Conservation (phyloP, 805 yeast genomes). For the Sugiyamaella qingdaonensis region DNA sequence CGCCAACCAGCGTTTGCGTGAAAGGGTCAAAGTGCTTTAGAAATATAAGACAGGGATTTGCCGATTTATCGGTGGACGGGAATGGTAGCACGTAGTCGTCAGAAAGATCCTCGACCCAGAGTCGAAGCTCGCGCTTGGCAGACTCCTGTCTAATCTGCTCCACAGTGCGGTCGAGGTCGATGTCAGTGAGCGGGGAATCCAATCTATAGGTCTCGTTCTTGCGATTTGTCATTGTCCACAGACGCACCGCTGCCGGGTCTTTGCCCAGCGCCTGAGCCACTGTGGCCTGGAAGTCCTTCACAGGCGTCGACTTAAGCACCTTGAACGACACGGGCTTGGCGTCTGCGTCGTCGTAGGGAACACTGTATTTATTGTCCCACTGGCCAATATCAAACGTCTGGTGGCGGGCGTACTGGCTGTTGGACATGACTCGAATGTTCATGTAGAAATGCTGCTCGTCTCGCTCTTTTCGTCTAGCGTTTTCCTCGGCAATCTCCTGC, state of each 20-base stretch:
- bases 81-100: conserved; percentile 1
- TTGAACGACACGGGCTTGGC: conserved; percentile 48
- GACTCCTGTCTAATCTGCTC: conserved; percentile 46
- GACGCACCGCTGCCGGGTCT: conserved; percentile 39
- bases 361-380: conserved; percentile 41
- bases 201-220: conserved; percentile 70
- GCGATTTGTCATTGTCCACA: conserved; percentile 64
- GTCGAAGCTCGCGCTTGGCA: conserved; percentile 44
- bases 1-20: conserved; percentile 55
- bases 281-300: conserved; percentile 47
- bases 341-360: conserved; percentile 26
- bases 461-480: conserved; percentile 49
- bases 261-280: conserved; percentile 42
- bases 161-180: conserved; percentile 29
- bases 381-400: conserved; percentile 76
- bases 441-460: conserved; percentile 69
- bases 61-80: not conserved
- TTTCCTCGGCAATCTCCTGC: conserved; percentile 56
- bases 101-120: conserved; percentile 52
- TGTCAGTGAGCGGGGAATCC: conserved; percentile 40
- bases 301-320: conserved; percentile 53
- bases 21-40: conserved; percentile 64
- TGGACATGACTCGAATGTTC: conserved; percentile 53
- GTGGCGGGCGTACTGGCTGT: conserved; percentile 50
- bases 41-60: conserved; percentile 23